Evolutionary conservation across 2,329 filamentous ascomycete genomes (phyloP).

Genomic region (Aspergillus phoenicis): DNA sequence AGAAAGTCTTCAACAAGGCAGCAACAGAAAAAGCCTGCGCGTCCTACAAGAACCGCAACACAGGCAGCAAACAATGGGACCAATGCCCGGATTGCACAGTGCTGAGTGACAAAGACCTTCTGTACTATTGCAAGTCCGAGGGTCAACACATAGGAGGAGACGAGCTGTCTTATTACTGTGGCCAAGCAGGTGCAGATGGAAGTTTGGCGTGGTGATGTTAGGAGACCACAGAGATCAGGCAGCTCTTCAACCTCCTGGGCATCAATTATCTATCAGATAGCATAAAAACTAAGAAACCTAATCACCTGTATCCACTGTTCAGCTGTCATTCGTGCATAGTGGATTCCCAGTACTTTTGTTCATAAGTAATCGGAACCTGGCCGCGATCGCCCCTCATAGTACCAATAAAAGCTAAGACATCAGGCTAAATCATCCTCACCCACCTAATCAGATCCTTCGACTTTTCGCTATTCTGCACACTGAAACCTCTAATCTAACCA

Average conservation of each 20-base stretch:
- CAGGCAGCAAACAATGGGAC: slow-evolving; percentile 25
- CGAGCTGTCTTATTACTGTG: slow-evolving; percentile 26
- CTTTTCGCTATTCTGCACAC: neutral
- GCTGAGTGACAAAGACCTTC: slow-evolving; percentile 15
- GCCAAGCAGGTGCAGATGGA: slow-evolving; percentile 17
- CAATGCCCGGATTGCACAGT: slow-evolving; percentile 25
- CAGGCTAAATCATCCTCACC: neutral
- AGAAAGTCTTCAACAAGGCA: slow-evolving; percentile 20
- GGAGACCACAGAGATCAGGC: neutral
- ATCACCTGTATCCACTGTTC: neutral
- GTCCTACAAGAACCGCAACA: slow-evolving; percentile 26
- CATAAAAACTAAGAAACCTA: neutral
- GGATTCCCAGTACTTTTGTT: too few relatives aligned
- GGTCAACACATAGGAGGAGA: slow-evolving; percentile 26
- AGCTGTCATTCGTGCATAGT: neutral
- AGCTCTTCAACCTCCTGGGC: neutral
- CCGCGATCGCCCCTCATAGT: neutral
- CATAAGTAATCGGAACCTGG: neutral
- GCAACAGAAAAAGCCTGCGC: slow-evolving; percentile 24
- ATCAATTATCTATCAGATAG: neutral
- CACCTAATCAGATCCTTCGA: neutral
- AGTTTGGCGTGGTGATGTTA: slow-evolving; percentile 21
- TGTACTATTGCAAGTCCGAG: slow-evolving; percentile 26
- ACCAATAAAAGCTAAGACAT: neutral
- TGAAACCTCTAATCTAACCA: neutral